A percentile compares a stretch with the other conserved stretches of the same genome.
These are phyloP conservation scores for Tulasnella sp. DNA, from an alignment of 768 basidiomycete species.

Conservation along the genomic window DNA sequence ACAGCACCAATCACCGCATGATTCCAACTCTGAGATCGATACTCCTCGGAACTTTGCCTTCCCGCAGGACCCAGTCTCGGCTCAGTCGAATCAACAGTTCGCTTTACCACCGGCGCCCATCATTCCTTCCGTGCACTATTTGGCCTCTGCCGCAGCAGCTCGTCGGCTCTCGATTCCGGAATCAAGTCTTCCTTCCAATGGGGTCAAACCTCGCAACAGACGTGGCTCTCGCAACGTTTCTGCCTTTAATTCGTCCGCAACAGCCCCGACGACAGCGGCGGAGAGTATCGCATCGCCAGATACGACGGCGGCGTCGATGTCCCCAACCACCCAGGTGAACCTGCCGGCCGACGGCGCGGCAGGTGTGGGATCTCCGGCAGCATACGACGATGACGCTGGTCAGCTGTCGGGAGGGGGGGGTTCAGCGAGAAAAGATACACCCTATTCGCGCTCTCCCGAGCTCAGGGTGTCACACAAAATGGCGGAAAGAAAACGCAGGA, in stretches of 20 bases:
- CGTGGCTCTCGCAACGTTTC: not conserved
- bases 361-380: no score
- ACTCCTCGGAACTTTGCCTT: constrained; percentile 9
- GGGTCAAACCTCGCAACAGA: constrained; percentile 9
- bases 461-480: constrained; percentile 92
- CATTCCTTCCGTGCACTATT: constrained; percentile 13
- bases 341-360: no score
- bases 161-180: constrained; percentile 13
- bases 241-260: no score
- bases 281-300: no score
- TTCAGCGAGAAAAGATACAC: constrained; percentile 35
- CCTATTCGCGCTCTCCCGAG: constrained; percentile 93
- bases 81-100: not conserved
- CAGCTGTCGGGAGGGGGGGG: no score
- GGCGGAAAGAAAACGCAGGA: constrained; percentile 90
- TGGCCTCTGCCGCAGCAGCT: constrained; percentile 10
- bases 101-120: constrained; percentile 5
- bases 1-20: not conserved
- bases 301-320: no score
- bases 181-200: constrained; percentile 8
- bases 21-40: not conserved
- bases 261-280: no score
- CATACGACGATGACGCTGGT: no score
- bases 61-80: constrained; percentile 5
- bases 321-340: no score